A percentile compares a stretch with the other conserved stretches of the same genome.
phyloP scores from a whole-genome alignment of 2,329 filamentous ascomycete species.

The Endoconidiophora polonica region DNA sequence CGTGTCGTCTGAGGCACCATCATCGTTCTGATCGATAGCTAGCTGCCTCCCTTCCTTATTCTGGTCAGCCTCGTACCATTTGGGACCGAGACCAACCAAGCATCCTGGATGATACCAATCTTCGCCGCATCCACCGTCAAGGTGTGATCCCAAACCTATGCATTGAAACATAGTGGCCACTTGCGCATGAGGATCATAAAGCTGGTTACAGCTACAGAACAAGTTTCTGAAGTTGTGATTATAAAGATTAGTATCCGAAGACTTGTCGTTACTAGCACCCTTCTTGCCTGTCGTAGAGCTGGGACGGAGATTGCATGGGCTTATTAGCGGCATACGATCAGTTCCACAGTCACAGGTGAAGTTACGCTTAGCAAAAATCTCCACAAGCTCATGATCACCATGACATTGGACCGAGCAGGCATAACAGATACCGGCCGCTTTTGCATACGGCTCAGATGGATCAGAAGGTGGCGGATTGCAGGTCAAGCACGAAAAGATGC shows the following conservation, averaged over 20 bases:
- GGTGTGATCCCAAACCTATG: conserved; percentile 61
- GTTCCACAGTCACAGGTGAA: conserved; percentile 96
- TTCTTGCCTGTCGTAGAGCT: conserved; percentile 59
- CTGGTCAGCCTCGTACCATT: conserved; percentile 40
- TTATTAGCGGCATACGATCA: conserved; percentile 52
- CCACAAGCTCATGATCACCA: conserved; percentile 83
- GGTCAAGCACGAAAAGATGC: conserved; percentile 80
- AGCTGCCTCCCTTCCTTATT: background rate
- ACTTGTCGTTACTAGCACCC: conserved; percentile 57
- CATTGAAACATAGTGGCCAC: conserved; percentile 99
- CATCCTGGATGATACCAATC: conserved; percentile 98
- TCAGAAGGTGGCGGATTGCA: conserved; percentile 71
- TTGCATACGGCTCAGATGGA: conserved; percentile 32
- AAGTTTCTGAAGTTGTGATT: conserved; percentile 89
- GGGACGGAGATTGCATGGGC: conserved; percentile 59
- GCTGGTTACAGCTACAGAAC: conserved; percentile 78
- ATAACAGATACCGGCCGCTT: conserved; percentile 78
- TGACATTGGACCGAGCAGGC: conserved; percentile 94
- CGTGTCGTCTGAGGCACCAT: conserved; percentile 32
- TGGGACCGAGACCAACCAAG: conserved; percentile 60
- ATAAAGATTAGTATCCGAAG: conserved; percentile 64
- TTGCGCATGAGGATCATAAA: conserved; percentile 77
- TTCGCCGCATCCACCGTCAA: conserved; percentile 81
- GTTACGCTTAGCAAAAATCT: conserved; percentile 88
- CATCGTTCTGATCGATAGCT: background rate